Evolutionary conservation across 495 filamentous ascomycete species (phyloP), one percentile per base, ranked within the genome.

Genomic region (Mytilinidion resinicola): DNA sequence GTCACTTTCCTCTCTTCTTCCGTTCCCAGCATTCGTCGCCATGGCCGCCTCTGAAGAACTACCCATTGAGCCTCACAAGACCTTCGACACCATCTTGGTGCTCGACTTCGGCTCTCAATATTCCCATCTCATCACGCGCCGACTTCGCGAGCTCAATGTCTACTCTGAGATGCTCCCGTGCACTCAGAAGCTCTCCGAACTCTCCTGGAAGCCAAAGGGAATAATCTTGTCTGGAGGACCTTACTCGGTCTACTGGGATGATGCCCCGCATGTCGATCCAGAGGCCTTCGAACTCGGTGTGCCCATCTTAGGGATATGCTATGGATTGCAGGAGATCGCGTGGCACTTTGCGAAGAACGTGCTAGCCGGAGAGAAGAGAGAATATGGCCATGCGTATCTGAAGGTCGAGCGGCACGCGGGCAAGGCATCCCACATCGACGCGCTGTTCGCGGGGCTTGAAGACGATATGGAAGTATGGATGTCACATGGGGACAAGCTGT

Each of bases 91-190:
- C 47, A 80, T 86, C 62, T 73, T 87, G 56, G 77, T 82, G 53
- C 74, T 87, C 56, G 84, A 87, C 69, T 86, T 86, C 63, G 84
- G 84, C 42, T 82, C 76, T 3, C 84, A 86, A 71, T 87, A 82
- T 52, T 82, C 80, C 4, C 89, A 91, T 65, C 78, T 93, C 14
- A 92, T 93, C 67, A 84, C 82, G 2, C 79, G 90, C 35, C 83
- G 88, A 47, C 79, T 95, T 12, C 79, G 90, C 62, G 83, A 85
- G 44, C 78, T 96, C 74, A 86, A 88, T 77, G 80, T 97, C 70
- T 96, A 87, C 78, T 82, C 82, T 41, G 92, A 97, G 76, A 87
- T 96, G 85, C 82, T 96, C 46, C 91, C 91, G 33, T 96, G 92
- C 77, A 96, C 90, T 54, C 82, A 85, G 55, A 95, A 91, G 77